phyloP scores from a whole-genome alignment of 2,329 filamentous ascomycete genomes.

The Phaeomoniella chlamydospora region DNA sequence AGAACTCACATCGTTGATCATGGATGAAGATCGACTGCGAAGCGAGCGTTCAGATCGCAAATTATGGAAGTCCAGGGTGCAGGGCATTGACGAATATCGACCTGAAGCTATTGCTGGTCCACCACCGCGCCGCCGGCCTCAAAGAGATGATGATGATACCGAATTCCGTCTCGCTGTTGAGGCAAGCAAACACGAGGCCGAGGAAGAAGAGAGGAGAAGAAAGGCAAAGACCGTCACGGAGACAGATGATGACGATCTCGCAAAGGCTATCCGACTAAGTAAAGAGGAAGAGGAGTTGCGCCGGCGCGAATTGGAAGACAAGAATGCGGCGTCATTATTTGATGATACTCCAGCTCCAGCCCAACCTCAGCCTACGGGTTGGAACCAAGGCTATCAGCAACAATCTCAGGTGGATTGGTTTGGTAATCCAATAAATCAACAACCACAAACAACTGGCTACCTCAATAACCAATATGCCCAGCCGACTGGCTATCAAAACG shows the following conservation, averaged over 20 bases:
- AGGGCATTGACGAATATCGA: conserved; percentile 73
- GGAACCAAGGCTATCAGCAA: conserved; percentile 96
- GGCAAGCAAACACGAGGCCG: conserved; percentile 87
- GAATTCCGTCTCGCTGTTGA: conserved; percentile 86
- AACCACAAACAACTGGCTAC: conserved; percentile 55
- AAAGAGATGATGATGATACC: conserved; percentile 66
- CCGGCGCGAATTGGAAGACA: conserved; percentile 72
- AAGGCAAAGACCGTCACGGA: conserved; percentile 35
- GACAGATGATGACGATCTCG: conserved; percentile 79
- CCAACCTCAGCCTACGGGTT: conserved; percentile 70
- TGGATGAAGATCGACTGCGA: conserved; percentile 86
- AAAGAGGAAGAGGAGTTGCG: conserved; percentile 80
- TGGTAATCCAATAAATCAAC: conserved; percentile 79
- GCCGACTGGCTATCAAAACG: conserved; percentile 59
- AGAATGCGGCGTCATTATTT: conserved; percentile 75
- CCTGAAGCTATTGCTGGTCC: conserved; percentile 28
- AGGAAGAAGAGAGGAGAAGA: conserved; percentile 71
- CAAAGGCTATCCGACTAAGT: conserved; percentile 89
- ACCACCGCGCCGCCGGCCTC: conserved; percentile 26
- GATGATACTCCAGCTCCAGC: conserved; percentile 55
- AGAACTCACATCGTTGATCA: conserved; percentile 78
- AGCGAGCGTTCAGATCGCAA: conserved; percentile 83
- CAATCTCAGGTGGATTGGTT: conserved; percentile 94
- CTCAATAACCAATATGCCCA: conserved; percentile 59
- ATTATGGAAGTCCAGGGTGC: conserved; percentile 92